Conservation (phyloP, 495 filamentous ascomycete genomes). For the Parathielavia hyrcaniae region DNA sequence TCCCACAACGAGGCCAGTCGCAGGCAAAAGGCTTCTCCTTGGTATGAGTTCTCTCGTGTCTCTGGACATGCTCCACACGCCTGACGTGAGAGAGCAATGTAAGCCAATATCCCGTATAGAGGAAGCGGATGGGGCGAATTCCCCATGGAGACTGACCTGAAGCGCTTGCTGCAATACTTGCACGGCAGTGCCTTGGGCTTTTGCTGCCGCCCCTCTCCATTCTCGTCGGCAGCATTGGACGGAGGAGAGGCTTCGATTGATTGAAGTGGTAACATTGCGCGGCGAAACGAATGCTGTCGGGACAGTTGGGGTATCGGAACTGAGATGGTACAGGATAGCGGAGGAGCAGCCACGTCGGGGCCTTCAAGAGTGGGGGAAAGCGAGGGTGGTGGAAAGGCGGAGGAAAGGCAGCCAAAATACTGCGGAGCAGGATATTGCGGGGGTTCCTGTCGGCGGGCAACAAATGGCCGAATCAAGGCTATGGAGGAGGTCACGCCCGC, state of each 20-base stretch:
- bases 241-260: constrained; percentile 44
- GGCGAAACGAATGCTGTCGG: constrained; percentile 21
- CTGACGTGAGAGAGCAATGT: constrained; percentile 43
- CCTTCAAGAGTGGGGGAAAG: constrained; percentile 20
- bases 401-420: constrained; percentile 20
- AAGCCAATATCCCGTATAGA: constrained; percentile 34
- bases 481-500: constrained; percentile 25
- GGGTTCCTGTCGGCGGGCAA: constrained; percentile 21
- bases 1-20: constrained; percentile 47
- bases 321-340: constrained; percentile 29
- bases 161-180: constrained; percentile 51
- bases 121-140: constrained; percentile 26
- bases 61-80: constrained; percentile 55
- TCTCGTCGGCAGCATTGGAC: constrained; percentile 39
- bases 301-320: constrained; percentile 39
- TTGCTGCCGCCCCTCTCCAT: constrained; percentile 45
- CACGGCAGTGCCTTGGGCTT: constrained; percentile 51
- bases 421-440: constrained; percentile 21
- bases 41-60: constrained; percentile 57
- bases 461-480: constrained; percentile 22
- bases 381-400: constrained; percentile 12
- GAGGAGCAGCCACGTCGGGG: constrained; percentile 14
- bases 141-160: constrained; percentile 39
- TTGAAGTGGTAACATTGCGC: constrained; percentile 45
- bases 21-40: constrained; percentile 56